These are phyloP conservation scores for Cajanus cajan DNA, from an alignment of 306 rosid species.

Conservation along the genomic window DNA sequence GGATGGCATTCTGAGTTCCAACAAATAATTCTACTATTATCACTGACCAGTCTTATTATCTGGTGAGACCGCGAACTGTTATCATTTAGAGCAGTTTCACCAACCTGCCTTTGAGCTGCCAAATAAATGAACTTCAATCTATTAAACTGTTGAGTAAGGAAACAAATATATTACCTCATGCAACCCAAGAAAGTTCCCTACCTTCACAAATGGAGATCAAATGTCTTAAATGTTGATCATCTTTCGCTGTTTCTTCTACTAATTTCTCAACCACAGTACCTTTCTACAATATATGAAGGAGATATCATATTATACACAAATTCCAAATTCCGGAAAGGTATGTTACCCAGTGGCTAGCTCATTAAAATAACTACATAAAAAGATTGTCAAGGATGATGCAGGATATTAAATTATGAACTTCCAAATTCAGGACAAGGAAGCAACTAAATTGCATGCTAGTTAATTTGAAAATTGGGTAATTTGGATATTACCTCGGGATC, in stretches of 20 bases:
- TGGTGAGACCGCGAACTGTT: constrained; percentile 97
- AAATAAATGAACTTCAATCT: constrained; percentile 14
- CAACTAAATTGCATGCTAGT: neutral
- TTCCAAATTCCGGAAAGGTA: neutral
- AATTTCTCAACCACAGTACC: constrained; percentile 97
- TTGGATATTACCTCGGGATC: constrained; percentile 83
- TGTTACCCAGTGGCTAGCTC: neutral
- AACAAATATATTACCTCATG: neutral
- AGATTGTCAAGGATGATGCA: neutral
- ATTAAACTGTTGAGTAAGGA: neutral
- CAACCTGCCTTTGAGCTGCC: constrained; percentile 98
- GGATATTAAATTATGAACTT: constrained; percentile 9
- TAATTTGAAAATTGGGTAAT: neutral
- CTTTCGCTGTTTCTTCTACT: constrained; percentile 89
- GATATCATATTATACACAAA: neutral
- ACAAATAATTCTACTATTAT: neutral
- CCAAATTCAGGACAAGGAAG: constrained; percentile 12
- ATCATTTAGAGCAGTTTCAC: constrained; percentile 97
- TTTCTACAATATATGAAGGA: constrained; percentile 56
- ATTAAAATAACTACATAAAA: neutral
- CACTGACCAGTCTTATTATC: constrained; percentile 89
- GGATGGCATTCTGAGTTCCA: neutral
- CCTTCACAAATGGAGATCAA: constrained; percentile 95
- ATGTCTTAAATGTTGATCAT: constrained; percentile 86
- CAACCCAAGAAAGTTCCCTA: constrained; percentile 30